A percentile compares a stretch with the other conserved stretches of the same genome.
These are phyloP conservation scores for Ophiostoma ulmi DNA, from an alignment of 2,329 filamentous ascomycete species.

Conservation along the genomic window DNA sequence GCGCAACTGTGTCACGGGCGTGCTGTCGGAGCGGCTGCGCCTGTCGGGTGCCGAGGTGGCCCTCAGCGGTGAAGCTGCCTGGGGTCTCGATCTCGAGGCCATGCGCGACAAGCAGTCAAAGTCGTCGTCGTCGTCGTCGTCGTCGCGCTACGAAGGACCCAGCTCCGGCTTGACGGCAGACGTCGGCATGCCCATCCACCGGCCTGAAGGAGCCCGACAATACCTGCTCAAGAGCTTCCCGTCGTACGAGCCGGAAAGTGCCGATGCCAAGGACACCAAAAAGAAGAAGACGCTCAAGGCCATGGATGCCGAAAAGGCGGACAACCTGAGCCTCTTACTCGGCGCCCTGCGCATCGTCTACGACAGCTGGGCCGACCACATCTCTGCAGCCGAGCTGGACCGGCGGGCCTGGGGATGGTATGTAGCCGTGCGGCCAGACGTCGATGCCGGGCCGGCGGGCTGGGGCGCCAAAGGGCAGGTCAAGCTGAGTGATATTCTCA, in stretches of 20 bases:
- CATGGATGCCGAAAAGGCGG: conserved; percentile 57
- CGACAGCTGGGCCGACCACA: conserved; percentile 64
- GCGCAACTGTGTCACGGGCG: conserved; percentile 51
- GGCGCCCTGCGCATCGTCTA: conserved; percentile 67
- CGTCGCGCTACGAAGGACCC: conserved; percentile 25
- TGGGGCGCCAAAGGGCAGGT: conserved; percentile 79
- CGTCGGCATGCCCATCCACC: conserved; percentile 64
- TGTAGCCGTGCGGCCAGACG: conserved; percentile 66
- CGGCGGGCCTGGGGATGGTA: conserved; percentile 79
- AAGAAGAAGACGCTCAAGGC: conserved; percentile 52
- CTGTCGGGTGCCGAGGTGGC: conserved; percentile 39
- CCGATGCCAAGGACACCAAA: conserved; percentile 29
- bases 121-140: too few relatives aligned
- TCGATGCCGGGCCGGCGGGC: conserved; percentile 66
- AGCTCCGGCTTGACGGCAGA: conserved; percentile 34
- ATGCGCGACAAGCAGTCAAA: conserved; percentile 35
- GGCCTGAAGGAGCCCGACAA: conserved; percentile 61
- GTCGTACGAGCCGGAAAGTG: conserved; percentile 32
- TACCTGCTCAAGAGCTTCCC: conserved; percentile 59
- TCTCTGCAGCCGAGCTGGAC: conserved; percentile 64
- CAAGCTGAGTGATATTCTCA: conserved; percentile 60
- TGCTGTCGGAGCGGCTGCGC: conserved; percentile 48
- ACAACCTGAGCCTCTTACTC: conserved; percentile 64
- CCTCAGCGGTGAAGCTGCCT: conserved; percentile 51
- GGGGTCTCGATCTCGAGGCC: conserved; percentile 55